These are phyloP conservation scores for Aspergillus calidoustus DNA, from an alignment of 2,329 filamentous ascomycete species.

Conservation along the genomic window DNA sequence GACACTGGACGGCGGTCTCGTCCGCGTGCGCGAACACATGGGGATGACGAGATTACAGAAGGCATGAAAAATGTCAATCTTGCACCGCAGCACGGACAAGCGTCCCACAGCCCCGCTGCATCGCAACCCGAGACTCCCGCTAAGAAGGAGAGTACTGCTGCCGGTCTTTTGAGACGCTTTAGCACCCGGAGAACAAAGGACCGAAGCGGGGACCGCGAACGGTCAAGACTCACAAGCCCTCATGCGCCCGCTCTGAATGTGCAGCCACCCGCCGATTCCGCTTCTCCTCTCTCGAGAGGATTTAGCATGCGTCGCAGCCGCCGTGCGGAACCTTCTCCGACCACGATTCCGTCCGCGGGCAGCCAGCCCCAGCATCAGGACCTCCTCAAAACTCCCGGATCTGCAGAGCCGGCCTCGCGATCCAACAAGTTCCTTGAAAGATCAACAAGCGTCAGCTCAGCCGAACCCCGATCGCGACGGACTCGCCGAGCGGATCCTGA, in stretches of 20 bases:
- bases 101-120: conserved; percentile 57
- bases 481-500: conserved; percentile 60
- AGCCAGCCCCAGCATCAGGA: conserved; percentile 76
- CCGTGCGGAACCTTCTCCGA: conserved; percentile 57
- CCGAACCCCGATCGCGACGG: conserved; percentile 72
- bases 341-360: conserved; percentile 61
- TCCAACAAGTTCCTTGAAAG: conserved; percentile 75
- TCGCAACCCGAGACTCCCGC: conserved; percentile 64
- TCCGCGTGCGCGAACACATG: conserved; percentile 87
- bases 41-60: conserved; percentile 86
- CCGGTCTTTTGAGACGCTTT: conserved; percentile 82
- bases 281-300: conserved; percentile 74
- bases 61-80: conserved; percentile 69
- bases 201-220: conserved; percentile 49
- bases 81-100: conserved; percentile 52
- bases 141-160: conserved; percentile 87
- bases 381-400: conserved; percentile 73
- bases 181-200: conserved; percentile 80
- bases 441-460: conserved; percentile 90
- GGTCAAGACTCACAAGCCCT: conserved; percentile 62
- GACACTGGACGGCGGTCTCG: conserved; percentile 81
- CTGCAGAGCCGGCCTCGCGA: conserved; percentile 62
- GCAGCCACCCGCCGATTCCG: conserved; percentile 73
- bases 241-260: conserved; percentile 78
- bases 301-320: conserved; percentile 77